These are phyloP conservation scores for Aspergillus heteromorphus DNA, from an alignment of 495 filamentous ascomycete species.

Conservation along the genomic window DNA sequence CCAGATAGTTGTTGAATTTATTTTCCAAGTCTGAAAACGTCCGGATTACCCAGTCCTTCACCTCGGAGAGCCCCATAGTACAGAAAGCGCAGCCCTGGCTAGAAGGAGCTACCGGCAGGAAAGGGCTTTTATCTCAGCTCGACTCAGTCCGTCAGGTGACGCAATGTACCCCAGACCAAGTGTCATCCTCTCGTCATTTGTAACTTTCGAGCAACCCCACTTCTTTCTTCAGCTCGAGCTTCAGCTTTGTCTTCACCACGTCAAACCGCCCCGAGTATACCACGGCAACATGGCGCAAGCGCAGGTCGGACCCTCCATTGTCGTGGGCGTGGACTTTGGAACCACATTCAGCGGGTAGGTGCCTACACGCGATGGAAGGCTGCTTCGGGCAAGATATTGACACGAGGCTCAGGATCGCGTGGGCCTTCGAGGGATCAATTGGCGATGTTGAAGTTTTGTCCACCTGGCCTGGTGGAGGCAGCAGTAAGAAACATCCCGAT, in stretches of 20 bases:
- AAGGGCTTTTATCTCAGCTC: too few relatives aligned
- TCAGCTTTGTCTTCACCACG: not conserved
- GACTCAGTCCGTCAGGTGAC: too few relatives aligned
- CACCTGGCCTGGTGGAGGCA: conserved; percentile 13
- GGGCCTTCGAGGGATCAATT: conserved; percentile 1
- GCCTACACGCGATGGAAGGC: not conserved
- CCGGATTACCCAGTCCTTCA: too few relatives aligned
- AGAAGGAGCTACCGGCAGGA: too few relatives aligned
- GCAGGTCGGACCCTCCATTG: conserved; percentile 19
- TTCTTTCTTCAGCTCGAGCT: too few relatives aligned
- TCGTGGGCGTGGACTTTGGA: conserved; percentile 42
- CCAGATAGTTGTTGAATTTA: too few relatives aligned
- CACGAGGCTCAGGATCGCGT: conserved; percentile 9
- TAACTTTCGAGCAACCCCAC: too few relatives aligned
- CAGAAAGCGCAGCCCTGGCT: too few relatives aligned
- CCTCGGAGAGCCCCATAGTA: too few relatives aligned
- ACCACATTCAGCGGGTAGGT: conserved; percentile 34
- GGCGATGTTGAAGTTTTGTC: conserved; percentile 12
- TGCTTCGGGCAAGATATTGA: not conserved
- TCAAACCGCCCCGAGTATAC: not conserved
- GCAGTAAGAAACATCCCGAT: not conserved
- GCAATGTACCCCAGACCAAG: too few relatives aligned
- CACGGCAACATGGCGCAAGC: conserved; percentile 4
- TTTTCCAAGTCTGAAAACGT: too few relatives aligned
- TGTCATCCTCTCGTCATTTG: too few relatives aligned